Evolutionary conservation across 495 filamentous ascomycete species (phyloP).

Genomic region (Penicillium riverlandense): DNA sequence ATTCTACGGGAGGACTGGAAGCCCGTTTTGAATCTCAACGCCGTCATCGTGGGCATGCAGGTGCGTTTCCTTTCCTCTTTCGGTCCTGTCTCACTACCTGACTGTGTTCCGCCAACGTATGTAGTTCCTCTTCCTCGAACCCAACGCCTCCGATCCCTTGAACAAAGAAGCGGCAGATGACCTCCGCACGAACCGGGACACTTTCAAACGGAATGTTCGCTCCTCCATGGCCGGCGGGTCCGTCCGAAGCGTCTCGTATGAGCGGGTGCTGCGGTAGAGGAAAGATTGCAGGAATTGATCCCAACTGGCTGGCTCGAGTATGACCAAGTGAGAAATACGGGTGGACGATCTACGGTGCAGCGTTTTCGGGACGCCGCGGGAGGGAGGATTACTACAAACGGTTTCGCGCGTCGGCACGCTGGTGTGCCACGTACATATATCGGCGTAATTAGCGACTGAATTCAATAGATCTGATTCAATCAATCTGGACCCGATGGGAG

Average conservation of each 20-base stretch:
- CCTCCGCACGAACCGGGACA: constrained; percentile 71
- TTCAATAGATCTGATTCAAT: constrained; percentile 12
- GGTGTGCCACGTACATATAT: constrained; percentile 20
- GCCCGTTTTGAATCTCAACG: constrained; percentile 92
- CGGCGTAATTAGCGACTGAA: constrained; percentile 23
- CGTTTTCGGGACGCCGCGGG: background rate
- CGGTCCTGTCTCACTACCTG: background rate
- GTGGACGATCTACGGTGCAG: constrained; percentile 9
- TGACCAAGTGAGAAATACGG: too few species aligned
- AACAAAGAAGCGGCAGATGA: constrained; percentile 98
- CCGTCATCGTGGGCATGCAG: constrained; percentile 92
- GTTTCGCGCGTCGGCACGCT: background rate
- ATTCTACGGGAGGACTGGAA: constrained; percentile 98
- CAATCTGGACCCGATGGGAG: background rate
- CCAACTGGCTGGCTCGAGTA: too few species aligned
- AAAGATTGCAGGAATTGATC: background rate
- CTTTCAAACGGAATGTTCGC: constrained; percentile 86
- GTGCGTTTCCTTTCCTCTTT: constrained; percentile 30
- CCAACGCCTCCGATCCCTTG: constrained; percentile 91
- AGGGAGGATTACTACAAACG: too few species aligned
- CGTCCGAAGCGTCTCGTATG: constrained; percentile 66
- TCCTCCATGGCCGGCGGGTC: constrained; percentile 71
- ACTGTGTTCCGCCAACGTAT: background rate
- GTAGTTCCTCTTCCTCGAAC: constrained; percentile 94
- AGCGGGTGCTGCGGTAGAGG: constrained; percentile 57